These are phyloP conservation scores for Phytophthora citricola DNA, from an alignment of 352 stramenopile species.

Conservation along the genomic window DNA sequence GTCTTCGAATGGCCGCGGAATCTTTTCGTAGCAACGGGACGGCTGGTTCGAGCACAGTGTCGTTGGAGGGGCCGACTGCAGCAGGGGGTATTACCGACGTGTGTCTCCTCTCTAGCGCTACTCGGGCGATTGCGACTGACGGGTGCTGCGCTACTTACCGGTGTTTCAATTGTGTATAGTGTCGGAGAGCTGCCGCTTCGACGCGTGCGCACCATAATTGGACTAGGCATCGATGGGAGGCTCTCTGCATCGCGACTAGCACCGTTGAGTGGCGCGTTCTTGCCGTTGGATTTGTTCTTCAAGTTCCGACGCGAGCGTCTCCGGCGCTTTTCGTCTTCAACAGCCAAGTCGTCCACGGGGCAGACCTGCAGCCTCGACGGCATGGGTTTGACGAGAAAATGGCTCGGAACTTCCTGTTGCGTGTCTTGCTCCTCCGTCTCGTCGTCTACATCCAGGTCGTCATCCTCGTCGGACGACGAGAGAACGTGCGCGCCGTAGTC, in stretches of 20 bases:
- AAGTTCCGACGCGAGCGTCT: slow-evolving; percentile 49
- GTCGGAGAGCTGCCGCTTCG: slow-evolving; percentile 31
- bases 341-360: slow-evolving; percentile 72
- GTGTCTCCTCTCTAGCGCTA: slow-evolving; percentile 23
- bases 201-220: slow-evolving; percentile 34
- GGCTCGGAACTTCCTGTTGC: slow-evolving; percentile 20
- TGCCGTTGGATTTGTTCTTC: slow-evolving; percentile 48
- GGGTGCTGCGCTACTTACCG: slow-evolving; percentile 4
- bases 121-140: slow-evolving; percentile 16
- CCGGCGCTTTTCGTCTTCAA: slow-evolving; percentile 84
- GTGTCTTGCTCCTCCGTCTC: slow-evolving; percentile 23
- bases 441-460: slow-evolving; percentile 24
- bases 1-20: slow-evolving; percentile 82
- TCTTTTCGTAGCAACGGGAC: slow-evolving; percentile 71
- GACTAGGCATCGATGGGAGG: slow-evolving; percentile 54
- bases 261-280: slow-evolving; percentile 52
- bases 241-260: slow-evolving; percentile 64
- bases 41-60: slow-evolving; percentile 24
- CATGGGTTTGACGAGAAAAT: slow-evolving; percentile 80
- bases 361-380: slow-evolving; percentile 69
- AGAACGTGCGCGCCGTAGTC: slow-evolving; percentile 46
- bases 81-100: slow-evolving; percentile 15
- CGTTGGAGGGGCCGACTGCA: slow-evolving; percentile 26
- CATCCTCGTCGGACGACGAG: slow-evolving; percentile 48
- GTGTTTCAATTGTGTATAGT: slow-evolving; percentile 11